These are phyloP conservation scores for Ceratobasidium theobromae DNA, from an alignment of 1,284 basidiomycete genomes.

Conservation along the genomic window DNA sequence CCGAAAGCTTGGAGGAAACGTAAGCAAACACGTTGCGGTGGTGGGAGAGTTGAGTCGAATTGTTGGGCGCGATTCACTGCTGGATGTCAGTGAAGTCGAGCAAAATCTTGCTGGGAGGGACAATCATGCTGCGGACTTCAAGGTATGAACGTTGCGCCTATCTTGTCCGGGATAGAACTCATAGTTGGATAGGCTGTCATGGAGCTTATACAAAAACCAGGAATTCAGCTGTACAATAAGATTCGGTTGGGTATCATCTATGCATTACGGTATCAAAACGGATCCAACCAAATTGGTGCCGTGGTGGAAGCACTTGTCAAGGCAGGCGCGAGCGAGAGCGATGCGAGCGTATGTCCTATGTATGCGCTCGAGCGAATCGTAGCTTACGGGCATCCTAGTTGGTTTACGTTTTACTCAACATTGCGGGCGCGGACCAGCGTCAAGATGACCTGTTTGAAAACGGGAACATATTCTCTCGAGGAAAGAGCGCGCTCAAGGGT, in stretches of 20 bases:
- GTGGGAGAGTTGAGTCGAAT: slow-evolving; percentile 94
- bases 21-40: slow-evolving; percentile 96
- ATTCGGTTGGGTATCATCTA: slow-evolving; percentile 92
- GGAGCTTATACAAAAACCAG: slow-evolving; percentile 66
- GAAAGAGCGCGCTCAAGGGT: slow-evolving; percentile 92
- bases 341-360: not conserved
- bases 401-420: slow-evolving; percentile 90
- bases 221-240: slow-evolving; percentile 78
- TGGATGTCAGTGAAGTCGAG: slow-evolving; percentile 93
- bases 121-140: slow-evolving; percentile 77
- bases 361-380: no score
- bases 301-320: slow-evolving; percentile 81
- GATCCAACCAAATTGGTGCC: slow-evolving; percentile 79
- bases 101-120: slow-evolving; percentile 88
- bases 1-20: slow-evolving; percentile 93
- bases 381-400: slow-evolving; percentile 54
- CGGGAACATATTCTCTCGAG: slow-evolving; percentile 92
- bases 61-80: slow-evolving; percentile 80
- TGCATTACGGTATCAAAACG: slow-evolving; percentile 93
- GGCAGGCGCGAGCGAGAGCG: slow-evolving; percentile 71
- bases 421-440: slow-evolving; percentile 92
- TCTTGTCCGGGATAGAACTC: not conserved
- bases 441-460: slow-evolving; percentile 98
- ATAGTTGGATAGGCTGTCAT: slow-evolving; percentile 66
- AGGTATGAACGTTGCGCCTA: slow-evolving; percentile 52